These are phyloP conservation scores for Chaetomium strumarium DNA, from an alignment of 2,329 filamentous ascomycete species.

Conservation along the genomic window DNA sequence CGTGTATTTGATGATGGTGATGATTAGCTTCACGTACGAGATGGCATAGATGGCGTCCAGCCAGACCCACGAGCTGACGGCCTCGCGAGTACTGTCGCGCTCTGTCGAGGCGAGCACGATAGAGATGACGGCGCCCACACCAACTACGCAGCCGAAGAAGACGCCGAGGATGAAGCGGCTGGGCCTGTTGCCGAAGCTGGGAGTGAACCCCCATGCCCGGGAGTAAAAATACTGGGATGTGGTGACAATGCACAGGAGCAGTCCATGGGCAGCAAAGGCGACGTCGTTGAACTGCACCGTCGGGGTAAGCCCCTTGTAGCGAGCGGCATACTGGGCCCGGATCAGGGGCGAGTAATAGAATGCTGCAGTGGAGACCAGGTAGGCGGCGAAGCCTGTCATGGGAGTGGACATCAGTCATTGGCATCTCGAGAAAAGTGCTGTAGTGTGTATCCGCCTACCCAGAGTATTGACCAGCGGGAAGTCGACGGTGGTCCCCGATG, in stretches of 20 bases:
- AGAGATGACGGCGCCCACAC: conserved; percentile 47
- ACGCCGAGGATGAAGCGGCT: conserved; percentile 62
- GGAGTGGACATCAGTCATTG: background rate
- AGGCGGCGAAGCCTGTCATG: conserved; percentile 60
- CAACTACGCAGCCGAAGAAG: conserved; percentile 60
- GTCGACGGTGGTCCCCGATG: conserved; percentile 78
- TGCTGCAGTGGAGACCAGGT: conserved; percentile 65
- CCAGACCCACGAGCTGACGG: conserved; percentile 49
- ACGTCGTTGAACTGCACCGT: conserved; percentile 90
- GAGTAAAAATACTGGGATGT: conserved; percentile 72
- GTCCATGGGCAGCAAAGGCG: conserved; percentile 76
- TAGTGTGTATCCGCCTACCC: conserved; percentile 32
- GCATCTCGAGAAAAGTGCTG: background rate
- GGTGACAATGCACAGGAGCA: conserved; percentile 64
- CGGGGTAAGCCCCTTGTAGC: conserved; percentile 69
- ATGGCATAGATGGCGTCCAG: conserved; percentile 62
- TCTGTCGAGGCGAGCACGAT: conserved; percentile 37
- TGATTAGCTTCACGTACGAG: conserved; percentile 81
- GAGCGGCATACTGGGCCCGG: conserved; percentile 73
- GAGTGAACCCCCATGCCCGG: conserved; percentile 68
- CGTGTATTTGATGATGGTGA: conserved; percentile 88
- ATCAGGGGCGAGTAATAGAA: conserved; percentile 78
- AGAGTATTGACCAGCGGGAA: conserved; percentile 71
- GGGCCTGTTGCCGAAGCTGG: conserved; percentile 48
- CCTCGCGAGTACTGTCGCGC: conserved; percentile 31